These are phyloP conservation scores for Vitis hybrid DNA, from an alignment of 177 flowering plant genomes.

Conservation along the genomic window DNA sequence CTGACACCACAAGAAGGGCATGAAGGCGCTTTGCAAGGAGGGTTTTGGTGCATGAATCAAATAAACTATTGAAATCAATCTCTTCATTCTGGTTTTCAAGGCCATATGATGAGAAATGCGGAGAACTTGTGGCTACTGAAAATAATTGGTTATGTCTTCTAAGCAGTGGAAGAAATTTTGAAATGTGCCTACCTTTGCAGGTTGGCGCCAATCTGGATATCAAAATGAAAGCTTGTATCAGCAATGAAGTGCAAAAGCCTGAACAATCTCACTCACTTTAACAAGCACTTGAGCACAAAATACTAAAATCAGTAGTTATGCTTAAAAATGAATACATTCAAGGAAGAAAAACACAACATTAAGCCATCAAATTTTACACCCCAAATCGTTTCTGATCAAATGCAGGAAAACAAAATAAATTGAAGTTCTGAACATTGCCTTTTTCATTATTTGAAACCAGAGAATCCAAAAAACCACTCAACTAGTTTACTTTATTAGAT, in stretches of 20 bases:
- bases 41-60: constrained; percentile 34
- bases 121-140: constrained; percentile 8
- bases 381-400: no score
- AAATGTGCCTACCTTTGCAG: constrained; percentile 18
- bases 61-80: constrained; percentile 37
- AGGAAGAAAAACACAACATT: no score
- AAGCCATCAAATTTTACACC: no score
- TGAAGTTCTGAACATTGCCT: no score
- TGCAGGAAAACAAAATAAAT: no score
- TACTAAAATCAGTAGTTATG: no score
- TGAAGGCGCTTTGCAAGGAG: constrained; percentile 40
- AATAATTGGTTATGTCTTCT: neutral
- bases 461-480: no score
- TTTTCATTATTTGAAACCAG: no score
- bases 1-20: constrained; percentile 44
- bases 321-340: no score
- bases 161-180: constrained; percentile 6
- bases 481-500: no score
- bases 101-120: constrained; percentile 8
- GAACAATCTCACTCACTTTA: no score
- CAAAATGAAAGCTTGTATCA: neutral
- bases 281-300: no score
- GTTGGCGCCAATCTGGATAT: constrained; percentile 9
- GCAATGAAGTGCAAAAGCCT: neutral
- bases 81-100: constrained; percentile 11